phyloP scores from a whole-genome alignment of 257 asterid genomes.

The Gentiana macrophylla region DNA sequence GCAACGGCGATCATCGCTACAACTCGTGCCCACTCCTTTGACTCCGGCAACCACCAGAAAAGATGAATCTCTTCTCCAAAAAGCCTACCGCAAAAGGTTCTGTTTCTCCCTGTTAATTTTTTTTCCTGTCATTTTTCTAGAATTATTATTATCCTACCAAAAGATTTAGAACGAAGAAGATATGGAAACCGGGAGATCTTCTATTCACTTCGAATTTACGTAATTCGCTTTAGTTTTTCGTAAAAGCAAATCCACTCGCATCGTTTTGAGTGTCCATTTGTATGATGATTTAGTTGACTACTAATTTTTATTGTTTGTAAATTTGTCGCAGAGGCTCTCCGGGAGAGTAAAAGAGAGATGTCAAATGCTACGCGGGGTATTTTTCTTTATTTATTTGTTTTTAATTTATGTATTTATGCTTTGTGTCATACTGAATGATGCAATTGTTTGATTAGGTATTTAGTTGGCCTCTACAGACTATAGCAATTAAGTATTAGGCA shows the following conservation, averaged over 20 bases:
- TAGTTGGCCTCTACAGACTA: no score
- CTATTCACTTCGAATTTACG: no score
- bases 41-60: conserved; percentile 1
- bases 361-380: conserved; percentile 75
- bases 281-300: neutral
- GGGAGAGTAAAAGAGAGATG: conserved; percentile 78
- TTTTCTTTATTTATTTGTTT: neutral
- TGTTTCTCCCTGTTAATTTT: neutral
- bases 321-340: conserved; percentile 54
- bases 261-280: neutral
- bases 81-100: conserved; percentile 86
- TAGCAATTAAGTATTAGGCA: no score
- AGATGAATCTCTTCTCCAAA: conserved; percentile 69
- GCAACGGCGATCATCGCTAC: no score
- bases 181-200: no score
- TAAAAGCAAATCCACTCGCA: neutral
- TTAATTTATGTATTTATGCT: neutral
- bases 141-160: no score
- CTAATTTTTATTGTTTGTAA: conserved; percentile 1
- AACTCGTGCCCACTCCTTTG: no score
- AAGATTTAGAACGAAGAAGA: no score
- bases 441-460: no score
- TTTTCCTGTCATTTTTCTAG: no score
- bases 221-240: no score
- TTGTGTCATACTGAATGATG: no score